phyloP scores from a whole-genome alignment of 2,329 filamentous ascomycete genomes.

The Alternaria gaisen region DNA sequence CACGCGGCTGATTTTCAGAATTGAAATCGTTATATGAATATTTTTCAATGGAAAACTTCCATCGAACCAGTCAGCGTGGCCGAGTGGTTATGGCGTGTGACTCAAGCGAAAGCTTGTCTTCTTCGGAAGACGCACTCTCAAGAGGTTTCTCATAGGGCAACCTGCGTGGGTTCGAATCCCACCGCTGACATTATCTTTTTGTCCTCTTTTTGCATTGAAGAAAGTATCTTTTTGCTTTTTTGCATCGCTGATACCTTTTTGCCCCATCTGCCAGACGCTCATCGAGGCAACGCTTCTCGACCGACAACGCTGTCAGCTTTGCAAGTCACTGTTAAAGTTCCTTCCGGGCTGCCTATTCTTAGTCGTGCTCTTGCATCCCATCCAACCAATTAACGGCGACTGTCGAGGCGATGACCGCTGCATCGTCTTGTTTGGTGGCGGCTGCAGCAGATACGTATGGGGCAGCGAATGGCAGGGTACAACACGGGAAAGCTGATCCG shows the following conservation, averaged over 20 bases:
- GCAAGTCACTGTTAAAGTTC: not conserved
- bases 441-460: not conserved
- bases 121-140: not conserved
- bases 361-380: not conserved
- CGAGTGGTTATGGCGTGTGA: slow-evolving; percentile 17
- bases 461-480: not conserved
- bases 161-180: slow-evolving; percentile 17
- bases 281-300: not conserved
- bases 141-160: slow-evolving; percentile 16
- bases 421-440: not conserved
- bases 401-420: not conserved
- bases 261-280: not conserved
- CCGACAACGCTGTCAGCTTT: too few species aligned
- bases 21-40: accelerated
- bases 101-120: slow-evolving; percentile 14
- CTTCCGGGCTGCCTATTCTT: not conserved
- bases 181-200: slow-evolving; percentile 14
- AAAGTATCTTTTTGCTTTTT: not conserved
- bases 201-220: not conserved
- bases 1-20: too few species aligned
- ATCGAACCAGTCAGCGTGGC: not conserved
- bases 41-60: too few species aligned
- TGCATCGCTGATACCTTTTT: not conserved
- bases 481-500: not conserved
- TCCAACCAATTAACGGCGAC: not conserved